Percentiles rank a stretch among this genome's conserved stretches.
Conservation (phyloP, 495 filamentous ascomycete species). For the Tetracladium setigerum region DNA sequence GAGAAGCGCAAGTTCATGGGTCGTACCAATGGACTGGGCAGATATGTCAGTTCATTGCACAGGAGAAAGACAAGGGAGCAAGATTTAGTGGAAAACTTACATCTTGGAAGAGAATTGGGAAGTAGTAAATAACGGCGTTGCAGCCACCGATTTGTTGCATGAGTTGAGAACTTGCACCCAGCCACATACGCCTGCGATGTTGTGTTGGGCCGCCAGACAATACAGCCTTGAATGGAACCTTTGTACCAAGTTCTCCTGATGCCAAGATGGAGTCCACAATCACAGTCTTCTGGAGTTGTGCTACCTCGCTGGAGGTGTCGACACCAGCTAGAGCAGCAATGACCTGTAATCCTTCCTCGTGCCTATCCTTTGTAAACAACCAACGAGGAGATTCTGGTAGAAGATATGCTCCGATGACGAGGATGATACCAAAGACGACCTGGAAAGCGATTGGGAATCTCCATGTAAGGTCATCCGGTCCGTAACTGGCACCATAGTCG, state of each 20-base stretch:
- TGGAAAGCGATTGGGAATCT: constrained; percentile 82
- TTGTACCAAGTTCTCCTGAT: constrained; percentile 46
- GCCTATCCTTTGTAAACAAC: constrained; percentile 58
- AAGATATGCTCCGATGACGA: constrained; percentile 55
- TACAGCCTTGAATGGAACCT: constrained; percentile 46
- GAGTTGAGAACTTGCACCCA: constrained; percentile 57
- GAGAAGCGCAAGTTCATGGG: constrained; percentile 54
- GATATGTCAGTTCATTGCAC: no score
- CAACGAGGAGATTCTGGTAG: constrained; percentile 75
- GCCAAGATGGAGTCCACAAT: constrained; percentile 58
- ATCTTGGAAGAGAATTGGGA: constrained; percentile 65
- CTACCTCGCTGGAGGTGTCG: constrained; percentile 49
- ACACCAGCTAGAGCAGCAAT: constrained; percentile 60
- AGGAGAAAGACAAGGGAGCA: no score
- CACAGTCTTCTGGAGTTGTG: constrained; percentile 49
- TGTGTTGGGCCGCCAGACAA: constrained; percentile 58
- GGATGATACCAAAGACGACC: constrained; percentile 61
- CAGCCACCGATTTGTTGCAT: constrained; percentile 76
- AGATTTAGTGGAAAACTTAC: background rate
- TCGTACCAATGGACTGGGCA: constrained; percentile 40
- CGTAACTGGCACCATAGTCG: constrained; percentile 69
- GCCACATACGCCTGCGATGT: constrained; percentile 54
- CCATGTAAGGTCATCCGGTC: constrained; percentile 58
- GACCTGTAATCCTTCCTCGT: constrained; percentile 60
- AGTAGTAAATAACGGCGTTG: constrained; percentile 83